Evolutionary conservation across 164 flowering plant species (phyloP), one percentile per base, ranked within the genome.

Genomic region (Cinnamomum micranthum): DNA sequence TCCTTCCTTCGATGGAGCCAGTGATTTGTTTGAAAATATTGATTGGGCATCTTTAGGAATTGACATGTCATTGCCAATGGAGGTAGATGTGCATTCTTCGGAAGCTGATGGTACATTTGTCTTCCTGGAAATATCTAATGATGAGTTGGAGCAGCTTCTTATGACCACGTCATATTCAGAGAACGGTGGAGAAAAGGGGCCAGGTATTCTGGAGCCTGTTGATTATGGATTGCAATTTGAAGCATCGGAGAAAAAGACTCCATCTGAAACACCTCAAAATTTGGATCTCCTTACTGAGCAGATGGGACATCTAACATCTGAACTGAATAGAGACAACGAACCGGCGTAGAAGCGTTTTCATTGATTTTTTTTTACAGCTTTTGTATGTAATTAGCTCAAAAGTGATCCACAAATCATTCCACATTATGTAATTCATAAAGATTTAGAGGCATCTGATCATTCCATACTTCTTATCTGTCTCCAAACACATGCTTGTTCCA

Each of bases 61-160:
- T 17, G 60, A 66, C 35, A 12, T 24, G 47, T 28, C 64, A 6
- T 62, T 73, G 70, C 76, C 76, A 27, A 50, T 73, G 24, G 70
- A 47, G 12, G 51, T 20, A 19, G 50, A 66, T 10, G 25, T 50
- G 23, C 63, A 23, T 17, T 31, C 64, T 73, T 6, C 28, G 17
- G 70, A 27, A 51, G 12, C 50, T 22, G 76, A 73, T 52, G 70
- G 47, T 14, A 12, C 13, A 22, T 22, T 41, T 27, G 11, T 66
- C 27, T 31, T 51, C 13, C 23, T 59, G 3, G 76, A 73, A 62
- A 12, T 73, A 66, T 52, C 76, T 50, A 52, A 28, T 66, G 70
- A 65, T 25, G 65, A 22, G 17, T 27, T 66, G 70, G 76, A 73
- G 35, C 76, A 73, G 60, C 76, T 73, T 73, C 64, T 73, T 73